Evolutionary conservation across 2,329 filamentous ascomycete species (phyloP).

Genomic region (Rutstroemia sp.): DNA sequence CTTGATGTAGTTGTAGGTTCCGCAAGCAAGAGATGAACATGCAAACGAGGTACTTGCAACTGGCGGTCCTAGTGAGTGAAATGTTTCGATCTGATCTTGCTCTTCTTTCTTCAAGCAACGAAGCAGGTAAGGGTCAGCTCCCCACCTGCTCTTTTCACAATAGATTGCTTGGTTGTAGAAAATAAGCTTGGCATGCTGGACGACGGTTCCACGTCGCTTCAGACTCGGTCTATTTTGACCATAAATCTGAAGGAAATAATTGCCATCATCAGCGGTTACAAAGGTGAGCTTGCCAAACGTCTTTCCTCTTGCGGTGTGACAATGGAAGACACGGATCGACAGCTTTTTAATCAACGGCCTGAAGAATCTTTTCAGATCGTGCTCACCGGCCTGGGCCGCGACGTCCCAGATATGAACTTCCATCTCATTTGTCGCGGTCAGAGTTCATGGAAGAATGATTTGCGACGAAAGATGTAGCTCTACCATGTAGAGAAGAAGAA

Average conservation of each 20-base stretch:
- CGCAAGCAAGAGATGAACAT: constrained; percentile 32
- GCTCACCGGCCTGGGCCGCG: constrained; percentile 34
- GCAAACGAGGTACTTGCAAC: constrained; percentile 26
- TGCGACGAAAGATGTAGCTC: neutral
- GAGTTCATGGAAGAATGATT: neutral
- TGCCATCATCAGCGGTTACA: constrained; percentile 32
- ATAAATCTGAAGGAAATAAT: constrained; percentile 35
- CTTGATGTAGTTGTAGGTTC: constrained; percentile 36
- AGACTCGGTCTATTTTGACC: constrained; percentile 16
- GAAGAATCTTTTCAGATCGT: constrained; percentile 36
- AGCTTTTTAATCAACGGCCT: constrained; percentile 31
- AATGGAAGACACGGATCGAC: constrained; percentile 35
- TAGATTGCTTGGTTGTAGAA: constrained; percentile 20
- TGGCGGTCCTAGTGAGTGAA: constrained; percentile 6
- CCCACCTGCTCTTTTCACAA: constrained; percentile 19
- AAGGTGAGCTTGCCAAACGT: constrained; percentile 40
- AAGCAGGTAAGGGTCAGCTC: constrained; percentile 18
- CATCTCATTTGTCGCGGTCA: constrained; percentile 28
- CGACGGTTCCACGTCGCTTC: neutral
- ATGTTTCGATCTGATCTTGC: constrained; percentile 4
- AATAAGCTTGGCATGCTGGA: constrained; percentile 2
- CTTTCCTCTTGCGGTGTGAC: constrained; percentile 36
- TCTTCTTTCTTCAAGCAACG: constrained; percentile 20
- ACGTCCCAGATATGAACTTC: constrained; percentile 40
- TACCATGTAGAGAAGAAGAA: no score